Conservation (phyloP, 2,329 filamentous ascomycete genomes). For the Dichotomopilus funicola region DNA sequence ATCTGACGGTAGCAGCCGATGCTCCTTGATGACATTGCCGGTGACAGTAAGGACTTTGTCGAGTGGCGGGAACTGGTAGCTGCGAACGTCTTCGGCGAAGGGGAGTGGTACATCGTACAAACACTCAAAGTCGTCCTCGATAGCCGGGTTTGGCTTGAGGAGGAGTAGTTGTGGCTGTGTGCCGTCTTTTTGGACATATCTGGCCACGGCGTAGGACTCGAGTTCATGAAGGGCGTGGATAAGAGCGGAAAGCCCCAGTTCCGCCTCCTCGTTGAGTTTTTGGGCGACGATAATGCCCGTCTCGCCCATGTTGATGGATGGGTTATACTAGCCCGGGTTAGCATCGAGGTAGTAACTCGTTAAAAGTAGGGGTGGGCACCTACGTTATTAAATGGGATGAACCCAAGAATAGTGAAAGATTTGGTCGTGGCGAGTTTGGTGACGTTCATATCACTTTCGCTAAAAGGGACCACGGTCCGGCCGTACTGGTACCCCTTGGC, state of each 20-base stretch:
- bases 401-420: constrained; percentile 77
- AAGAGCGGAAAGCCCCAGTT: constrained; percentile 79
- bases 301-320: constrained; percentile 79
- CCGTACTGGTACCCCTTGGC: constrained; percentile 96
- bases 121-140: constrained; percentile 75
- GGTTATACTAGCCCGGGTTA: constrained; percentile 56
- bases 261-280: constrained; percentile 72
- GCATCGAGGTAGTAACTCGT: neutral
- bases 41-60: constrained; percentile 84
- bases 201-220: constrained; percentile 77
- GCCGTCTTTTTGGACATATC: constrained; percentile 77
- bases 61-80: constrained; percentile 86
- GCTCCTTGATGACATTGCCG: constrained; percentile 70
- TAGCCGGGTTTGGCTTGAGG: constrained; percentile 59
- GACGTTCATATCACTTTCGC: constrained; percentile 76
- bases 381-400: constrained; percentile 56
- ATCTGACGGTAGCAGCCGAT: constrained; percentile 73
- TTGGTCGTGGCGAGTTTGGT: constrained; percentile 77
- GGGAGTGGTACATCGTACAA: constrained; percentile 85
- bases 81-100: constrained; percentile 84
- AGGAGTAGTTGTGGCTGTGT: constrained; percentile 72
- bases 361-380: neutral
- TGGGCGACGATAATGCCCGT: constrained; percentile 71
- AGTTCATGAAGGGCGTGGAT: constrained; percentile 81
- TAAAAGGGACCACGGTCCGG: constrained; percentile 83